phyloP scores from a whole-genome alignment of 2,329 filamentous ascomycete species.

The Dactylellina drechsleri region DNA sequence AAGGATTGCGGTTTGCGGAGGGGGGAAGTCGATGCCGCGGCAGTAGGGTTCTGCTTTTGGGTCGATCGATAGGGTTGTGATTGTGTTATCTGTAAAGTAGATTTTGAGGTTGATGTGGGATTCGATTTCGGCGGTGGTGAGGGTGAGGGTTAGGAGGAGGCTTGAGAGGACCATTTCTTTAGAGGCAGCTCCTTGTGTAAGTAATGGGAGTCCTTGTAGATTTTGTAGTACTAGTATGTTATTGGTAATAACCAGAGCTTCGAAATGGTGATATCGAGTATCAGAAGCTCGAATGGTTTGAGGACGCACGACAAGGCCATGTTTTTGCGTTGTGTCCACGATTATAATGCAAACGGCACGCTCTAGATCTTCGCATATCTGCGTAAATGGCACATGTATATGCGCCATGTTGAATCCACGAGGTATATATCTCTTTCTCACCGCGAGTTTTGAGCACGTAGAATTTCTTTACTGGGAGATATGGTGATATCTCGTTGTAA shows the following conservation, averaged over 20 bases:
- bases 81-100: conserved; percentile 39
- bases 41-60: conserved; percentile 7
- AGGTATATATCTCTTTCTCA: not conserved
- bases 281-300: too few species aligned
- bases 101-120: conserved; percentile 26
- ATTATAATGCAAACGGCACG: conserved; percentile 14
- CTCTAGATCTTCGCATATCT: not conserved
- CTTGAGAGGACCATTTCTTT: conserved; percentile 9
- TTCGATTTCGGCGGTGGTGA: conserved; percentile 2
- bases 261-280: too few species aligned
- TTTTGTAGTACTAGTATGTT: too few species aligned
- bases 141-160: not conserved
- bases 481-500: too few species aligned
- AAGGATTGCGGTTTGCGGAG: conserved; percentile 1
- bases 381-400: not conserved
- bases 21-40: conserved; percentile 24
- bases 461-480: too few species aligned
- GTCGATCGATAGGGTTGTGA: conserved; percentile 3
- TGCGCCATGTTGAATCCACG: not conserved
- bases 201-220: too few species aligned
- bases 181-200: not conserved
- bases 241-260: too few species aligned
- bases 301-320: too few species aligned
- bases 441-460: too few species aligned
- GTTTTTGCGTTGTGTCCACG: not conserved